phyloP scores from a whole-genome alignment of 2,329 filamentous ascomycete species.

The Sporothrix euskadiensis region DNA sequence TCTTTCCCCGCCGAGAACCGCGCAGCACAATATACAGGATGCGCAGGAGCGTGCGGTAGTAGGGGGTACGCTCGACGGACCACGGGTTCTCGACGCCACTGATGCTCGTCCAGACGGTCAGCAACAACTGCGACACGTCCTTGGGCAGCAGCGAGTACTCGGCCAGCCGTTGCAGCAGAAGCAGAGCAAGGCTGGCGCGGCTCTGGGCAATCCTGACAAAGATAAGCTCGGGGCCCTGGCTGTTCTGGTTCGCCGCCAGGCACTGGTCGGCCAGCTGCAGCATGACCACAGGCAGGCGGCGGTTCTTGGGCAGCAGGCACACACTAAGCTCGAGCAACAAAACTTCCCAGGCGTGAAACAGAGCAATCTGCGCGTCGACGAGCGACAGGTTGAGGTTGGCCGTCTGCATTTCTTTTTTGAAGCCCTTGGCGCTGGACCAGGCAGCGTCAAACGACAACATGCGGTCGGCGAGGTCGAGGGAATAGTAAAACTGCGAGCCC shows the following conservation, averaged over 20 bases:
- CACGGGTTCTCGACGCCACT: slow-evolving; percentile 57
- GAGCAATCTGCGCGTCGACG: slow-evolving; percentile 83
- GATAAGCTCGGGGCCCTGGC: slow-evolving; percentile 73
- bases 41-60: slow-evolving; percentile 82
- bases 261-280: slow-evolving; percentile 75
- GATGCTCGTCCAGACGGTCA: slow-evolving; percentile 54
- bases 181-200: slow-evolving; percentile 77
- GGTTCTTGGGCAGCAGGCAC: slow-evolving; percentile 52
- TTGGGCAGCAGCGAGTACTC: slow-evolving; percentile 53
- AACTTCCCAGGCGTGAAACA: slow-evolving; percentile 88
- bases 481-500: slow-evolving; percentile 81
- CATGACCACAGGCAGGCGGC: slow-evolving; percentile 55
- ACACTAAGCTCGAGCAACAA: slow-evolving; percentile 80
- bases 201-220: slow-evolving; percentile 75
- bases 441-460: slow-evolving; percentile 75
- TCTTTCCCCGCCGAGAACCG: slow-evolving; percentile 53
- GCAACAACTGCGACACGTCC: slow-evolving; percentile 55
- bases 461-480: slow-evolving; percentile 70
- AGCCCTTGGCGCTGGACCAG: slow-evolving; percentile 71
- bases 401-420: slow-evolving; percentile 76
- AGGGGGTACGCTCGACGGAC: slow-evolving; percentile 55
- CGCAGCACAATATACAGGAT: slow-evolving; percentile 81
- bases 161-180: slow-evolving; percentile 77
- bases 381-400: slow-evolving; percentile 90
- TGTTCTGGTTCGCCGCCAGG: slow-evolving; percentile 69